Evolutionary conservation across 495 filamentous ascomycete genomes (phyloP), one percentile per base, ranked within the genome.

Genomic region (Penicillium macrosclerotiorum): DNA sequence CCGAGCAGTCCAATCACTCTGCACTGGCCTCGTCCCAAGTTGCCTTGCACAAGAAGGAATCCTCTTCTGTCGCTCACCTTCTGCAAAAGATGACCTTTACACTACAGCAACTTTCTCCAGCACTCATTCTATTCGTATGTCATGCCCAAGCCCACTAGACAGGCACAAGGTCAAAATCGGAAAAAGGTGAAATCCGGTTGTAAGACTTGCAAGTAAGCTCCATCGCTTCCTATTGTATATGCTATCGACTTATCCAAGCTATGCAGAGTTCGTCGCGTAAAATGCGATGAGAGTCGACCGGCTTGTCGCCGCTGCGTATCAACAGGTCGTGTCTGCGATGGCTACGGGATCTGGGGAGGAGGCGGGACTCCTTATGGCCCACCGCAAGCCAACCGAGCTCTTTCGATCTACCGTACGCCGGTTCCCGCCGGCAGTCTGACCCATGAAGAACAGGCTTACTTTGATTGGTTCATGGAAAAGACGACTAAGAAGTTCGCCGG

Each of bases 401-500:
- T 52, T 4, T 55, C 55, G 16, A 38, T 45, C 31, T 52, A 53
- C 27, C 57, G 52, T 30, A 55, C 54, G 3, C 51, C 54, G 8
- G 36, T 54, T n/a, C 52, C 51, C 3, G 37, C 30, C 35, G 55
- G 55, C n/a, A 55, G 51, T 31, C 44, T 55, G 63, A 45, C 60
- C 62, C 32, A 43, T 42, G 40, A 52, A 23, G 82, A 86, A 50
- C 71, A 71, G 39, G 63, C 67, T 4, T 82, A 74, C 45, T 84
- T 85, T 44, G 73, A 83, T 51, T 67, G 82, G 35, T 84, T 85
- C 47, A 71, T 73, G 27, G 68, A 71, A 23, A 75, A 74, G 27
- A 83, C 80, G 0, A 71, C 77, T 0, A 72, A 60, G 37, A 79
- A 83, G 47, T 64, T 87, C 23, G 76, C 81, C 1, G 82, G 82